These are phyloP conservation scores for Mimosa pudica DNA, from an alignment of 306 rosid species.

Conservation along the genomic window DNA sequence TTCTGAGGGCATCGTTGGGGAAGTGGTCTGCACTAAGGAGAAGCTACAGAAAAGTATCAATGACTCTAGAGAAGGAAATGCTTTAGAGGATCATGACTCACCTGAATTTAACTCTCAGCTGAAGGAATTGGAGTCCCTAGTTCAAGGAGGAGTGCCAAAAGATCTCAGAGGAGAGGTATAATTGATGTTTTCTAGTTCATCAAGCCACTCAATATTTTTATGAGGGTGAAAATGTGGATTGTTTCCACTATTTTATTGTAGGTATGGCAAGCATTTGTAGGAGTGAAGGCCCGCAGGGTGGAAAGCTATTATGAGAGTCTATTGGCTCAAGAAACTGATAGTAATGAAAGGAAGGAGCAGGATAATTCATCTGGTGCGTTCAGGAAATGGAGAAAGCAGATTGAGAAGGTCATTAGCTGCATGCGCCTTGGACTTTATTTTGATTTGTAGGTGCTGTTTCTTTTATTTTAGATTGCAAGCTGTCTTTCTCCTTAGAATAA, in stretches of 20 bases:
- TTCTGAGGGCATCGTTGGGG: constrained; percentile 41
- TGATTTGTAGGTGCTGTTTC: constrained; percentile 86
- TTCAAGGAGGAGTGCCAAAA: constrained; percentile 88
- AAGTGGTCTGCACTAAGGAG: constrained; percentile 34
- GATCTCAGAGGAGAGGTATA: constrained; percentile 97
- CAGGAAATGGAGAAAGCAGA: constrained; percentile 91
- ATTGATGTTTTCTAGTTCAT: constrained; percentile 33
- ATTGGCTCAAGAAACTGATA: constrained; percentile 61
- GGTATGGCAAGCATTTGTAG: constrained; percentile 99
- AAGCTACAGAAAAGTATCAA: constrained; percentile 32
- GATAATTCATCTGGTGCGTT: constrained; percentile 56
- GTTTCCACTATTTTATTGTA: constrained; percentile 58
- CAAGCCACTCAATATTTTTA: constrained; percentile 34
- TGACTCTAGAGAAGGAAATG: constrained; percentile 38
- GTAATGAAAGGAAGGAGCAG: constrained; percentile 46
- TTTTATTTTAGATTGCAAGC: constrained; percentile 59
- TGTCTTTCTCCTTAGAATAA: constrained; percentile 57
- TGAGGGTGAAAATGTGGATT: constrained; percentile 28
- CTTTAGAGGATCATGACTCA: constrained; percentile 38
- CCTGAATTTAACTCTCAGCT: constrained; percentile 52
- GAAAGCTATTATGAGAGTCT: constrained; percentile 75
- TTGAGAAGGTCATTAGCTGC: constrained; percentile 99
- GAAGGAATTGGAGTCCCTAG: constrained; percentile 83
- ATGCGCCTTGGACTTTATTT: constrained; percentile 88
- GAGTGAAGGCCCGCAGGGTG: constrained; percentile 79